These are phyloP conservation scores for Austroboletus niveus DNA, from an alignment of 1,284 basidiomycete species.

Conservation along the genomic window DNA sequence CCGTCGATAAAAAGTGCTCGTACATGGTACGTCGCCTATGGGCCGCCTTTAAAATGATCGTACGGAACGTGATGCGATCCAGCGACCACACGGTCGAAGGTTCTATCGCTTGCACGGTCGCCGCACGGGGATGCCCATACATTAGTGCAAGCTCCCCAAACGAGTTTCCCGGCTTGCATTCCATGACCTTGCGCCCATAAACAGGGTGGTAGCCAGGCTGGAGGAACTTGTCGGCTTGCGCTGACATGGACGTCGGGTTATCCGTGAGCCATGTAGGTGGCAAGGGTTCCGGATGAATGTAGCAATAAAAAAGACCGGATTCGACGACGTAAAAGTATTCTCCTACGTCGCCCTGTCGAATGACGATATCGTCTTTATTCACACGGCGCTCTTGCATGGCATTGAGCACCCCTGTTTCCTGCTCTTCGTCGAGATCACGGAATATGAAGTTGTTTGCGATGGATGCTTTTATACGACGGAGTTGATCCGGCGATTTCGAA, in stretches of 20 bases:
- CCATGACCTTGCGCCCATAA: constrained; percentile 81
- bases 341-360: constrained; percentile 94
- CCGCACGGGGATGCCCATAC: constrained; percentile 96
- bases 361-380: constrained; percentile 77
- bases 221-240: constrained; percentile 50
- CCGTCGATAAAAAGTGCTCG: constrained; percentile 92
- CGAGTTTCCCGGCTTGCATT: constrained; percentile 82
- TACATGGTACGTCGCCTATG: constrained; percentile 92
- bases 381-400: constrained; percentile 93
- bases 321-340: constrained; percentile 99
- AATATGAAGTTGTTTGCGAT: constrained; percentile 94
- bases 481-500: constrained; percentile 84
- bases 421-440: constrained; percentile 94
- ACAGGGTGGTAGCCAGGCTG: constrained; percentile 64
- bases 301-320: constrained; percentile 84
- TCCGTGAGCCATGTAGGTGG: constrained; percentile 55
- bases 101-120: constrained; percentile 86
- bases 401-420: constrained; percentile 87
- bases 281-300: constrained; percentile 68
- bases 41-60: constrained; percentile 90
- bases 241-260: constrained; percentile 36
- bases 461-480: constrained; percentile 82
- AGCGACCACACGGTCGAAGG: constrained; percentile 90
- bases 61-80: constrained; percentile 97
- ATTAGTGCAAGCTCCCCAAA: constrained; percentile 98